Evolutionary conservation across 352 stramenopile species (phyloP).

Genomic region (Phytophthora kernoviae): DNA sequence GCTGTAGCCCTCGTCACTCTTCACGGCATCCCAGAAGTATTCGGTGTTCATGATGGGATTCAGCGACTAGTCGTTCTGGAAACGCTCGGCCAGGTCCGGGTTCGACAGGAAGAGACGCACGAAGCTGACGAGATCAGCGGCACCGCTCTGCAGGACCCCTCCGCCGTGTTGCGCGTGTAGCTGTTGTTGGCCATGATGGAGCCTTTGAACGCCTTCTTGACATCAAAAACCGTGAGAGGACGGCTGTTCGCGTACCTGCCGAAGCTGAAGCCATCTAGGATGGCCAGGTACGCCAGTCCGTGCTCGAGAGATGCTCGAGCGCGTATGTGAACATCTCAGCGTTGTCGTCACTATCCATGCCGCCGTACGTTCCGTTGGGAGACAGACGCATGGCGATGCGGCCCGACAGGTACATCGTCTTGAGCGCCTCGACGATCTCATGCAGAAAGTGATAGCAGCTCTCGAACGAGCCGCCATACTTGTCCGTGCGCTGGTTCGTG

Average conservation of each 20-base stretch:
- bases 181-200: conserved; percentile 22
- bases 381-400: conserved; percentile 27
- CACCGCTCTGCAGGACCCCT: conserved; percentile 23
- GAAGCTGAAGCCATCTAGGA: conserved; percentile 24
- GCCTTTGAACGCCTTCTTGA: conserved; percentile 23
- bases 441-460: conserved; percentile 65
- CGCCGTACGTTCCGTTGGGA: conserved; percentile 26
- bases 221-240: conserved; percentile 14
- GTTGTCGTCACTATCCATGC: conserved; percentile 28
- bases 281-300: conserved; percentile 19
- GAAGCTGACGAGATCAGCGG: conserved; percentile 36
- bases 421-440: conserved; percentile 54
- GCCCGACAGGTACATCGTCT: conserved; percentile 14
- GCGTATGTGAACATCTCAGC: conserved; percentile 35
- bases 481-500: conserved; percentile 68
- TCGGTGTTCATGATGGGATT: conserved; percentile 1
- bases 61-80: conserved; percentile 21
- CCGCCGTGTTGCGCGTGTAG: conserved; percentile 23
- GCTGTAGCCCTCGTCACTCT: conserved; percentile 14
- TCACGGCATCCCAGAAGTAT: conserved; percentile 14
- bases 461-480: conserved; percentile 76
- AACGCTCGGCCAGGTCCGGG: conserved; percentile 35
- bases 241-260: conserved; percentile 7
- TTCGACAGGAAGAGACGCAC: conserved; percentile 38
- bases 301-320: conserved; percentile 9